These are phyloP conservation scores for Adansonia rubrostipa DNA, from an alignment of 441 rosid genomes.

Conservation along the genomic window DNA sequence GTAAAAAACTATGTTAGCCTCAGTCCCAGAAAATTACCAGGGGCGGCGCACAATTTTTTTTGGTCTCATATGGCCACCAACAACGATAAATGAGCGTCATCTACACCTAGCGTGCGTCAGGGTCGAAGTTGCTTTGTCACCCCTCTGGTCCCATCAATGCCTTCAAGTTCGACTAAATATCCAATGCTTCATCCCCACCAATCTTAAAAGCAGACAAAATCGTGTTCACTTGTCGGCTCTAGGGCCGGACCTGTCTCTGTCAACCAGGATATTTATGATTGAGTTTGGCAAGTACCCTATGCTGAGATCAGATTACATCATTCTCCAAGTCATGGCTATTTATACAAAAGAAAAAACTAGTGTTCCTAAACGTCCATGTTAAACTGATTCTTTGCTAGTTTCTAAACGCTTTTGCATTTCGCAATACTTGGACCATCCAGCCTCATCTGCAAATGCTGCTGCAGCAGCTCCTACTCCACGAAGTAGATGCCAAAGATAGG, in stretches of 20 bases:
- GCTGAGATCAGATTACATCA: background rate
- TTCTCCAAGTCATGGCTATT: background rate
- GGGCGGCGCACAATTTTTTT: background rate
- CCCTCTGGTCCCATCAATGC: background rate
- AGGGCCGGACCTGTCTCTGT: background rate
- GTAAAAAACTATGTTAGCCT: no score
- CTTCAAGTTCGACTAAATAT: background rate
- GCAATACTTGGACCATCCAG: background rate
- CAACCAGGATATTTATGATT: background rate
- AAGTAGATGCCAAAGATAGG: background rate
- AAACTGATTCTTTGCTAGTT: background rate
- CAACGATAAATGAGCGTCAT: background rate
- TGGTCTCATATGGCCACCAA: background rate
- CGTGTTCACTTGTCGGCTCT: background rate
- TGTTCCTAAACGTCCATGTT: background rate
- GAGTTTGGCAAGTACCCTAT: background rate
- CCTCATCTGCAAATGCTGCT: background rate
- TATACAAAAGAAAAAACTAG: background rate
- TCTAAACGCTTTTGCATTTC: background rate
- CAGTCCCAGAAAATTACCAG: background rate
- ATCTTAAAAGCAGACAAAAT: background rate
- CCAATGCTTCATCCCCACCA: background rate
- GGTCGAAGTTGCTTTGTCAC: background rate
- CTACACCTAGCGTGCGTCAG: background rate
- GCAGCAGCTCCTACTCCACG: background rate